These are phyloP conservation scores for Ziziphus jujuba DNA, from an alignment of 306 rosid genomes.

Conservation along the genomic window DNA sequence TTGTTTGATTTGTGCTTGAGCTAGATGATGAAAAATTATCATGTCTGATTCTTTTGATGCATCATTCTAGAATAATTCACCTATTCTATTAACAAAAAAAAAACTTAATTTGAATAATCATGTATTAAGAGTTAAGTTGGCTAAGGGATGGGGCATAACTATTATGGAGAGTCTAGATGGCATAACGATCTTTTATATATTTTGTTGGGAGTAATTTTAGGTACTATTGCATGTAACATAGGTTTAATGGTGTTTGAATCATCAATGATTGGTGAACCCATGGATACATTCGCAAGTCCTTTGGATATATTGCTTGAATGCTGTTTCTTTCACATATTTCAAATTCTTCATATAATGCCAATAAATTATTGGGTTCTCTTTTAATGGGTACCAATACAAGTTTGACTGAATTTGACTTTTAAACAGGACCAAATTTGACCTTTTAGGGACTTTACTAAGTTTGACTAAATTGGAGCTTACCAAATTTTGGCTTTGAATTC, in stretches of 20 bases:
- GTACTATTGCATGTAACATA: conserved; percentile 13
- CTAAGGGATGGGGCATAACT: neutral
- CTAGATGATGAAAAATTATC: neutral
- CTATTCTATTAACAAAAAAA: neutral
- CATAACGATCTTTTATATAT: too few relatives aligned
- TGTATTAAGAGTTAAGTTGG: neutral
- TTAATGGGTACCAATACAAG: too few relatives aligned
- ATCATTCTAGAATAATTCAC: neutral
- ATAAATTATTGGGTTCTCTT: neutral
- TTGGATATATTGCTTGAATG: conserved; percentile 3
- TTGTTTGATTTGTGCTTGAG: neutral
- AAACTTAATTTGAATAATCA: neutral
- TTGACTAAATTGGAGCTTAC: too few relatives aligned
- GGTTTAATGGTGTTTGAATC: neutral
- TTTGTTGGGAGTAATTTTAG: neutral
- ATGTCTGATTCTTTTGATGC: neutral
- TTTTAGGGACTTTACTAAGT: too few relatives aligned
- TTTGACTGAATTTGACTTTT: too few relatives aligned
- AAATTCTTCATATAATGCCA: too few relatives aligned
- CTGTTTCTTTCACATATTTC: neutral
- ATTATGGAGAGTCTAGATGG: neutral
- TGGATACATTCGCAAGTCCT: conserved; percentile 6
- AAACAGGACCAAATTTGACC: too few relatives aligned
- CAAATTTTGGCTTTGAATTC: too few relatives aligned
- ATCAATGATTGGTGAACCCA: conserved; percentile 11